Evolutionary conservation across 192 early-diverging fungal genomes (phyloP), one percentile per base, ranked within the genome.

Genomic region (Lobulomyces angularis): DNA sequence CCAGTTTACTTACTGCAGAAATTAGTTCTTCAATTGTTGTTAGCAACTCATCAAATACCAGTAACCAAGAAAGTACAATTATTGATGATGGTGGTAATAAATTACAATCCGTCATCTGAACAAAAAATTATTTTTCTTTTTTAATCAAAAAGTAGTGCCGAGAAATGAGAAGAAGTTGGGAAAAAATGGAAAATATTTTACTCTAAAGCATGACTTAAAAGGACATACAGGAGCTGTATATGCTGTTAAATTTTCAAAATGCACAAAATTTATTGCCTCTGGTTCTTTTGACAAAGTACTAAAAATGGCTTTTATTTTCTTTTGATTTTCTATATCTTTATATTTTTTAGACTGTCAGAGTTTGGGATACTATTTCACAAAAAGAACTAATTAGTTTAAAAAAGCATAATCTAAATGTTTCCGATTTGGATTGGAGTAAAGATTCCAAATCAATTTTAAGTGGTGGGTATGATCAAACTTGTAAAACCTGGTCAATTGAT

Each of bases 271-370:
- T 26, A 60, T 96, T 3, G 87, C 82, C 3, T 86, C 90, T 4
- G 92, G 88, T 3, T 90, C 87, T 7, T 93, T 96, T 66, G 92
- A 96, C 64, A 84, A 86, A 58, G 83, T 87, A 5, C 77, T 96
- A 25, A 68, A 87, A 37, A 70, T n/a, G n/a, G n/a, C n/a, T n/a
- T n/a, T n/a, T n/a, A n/a, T n/a, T n/a, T n/a, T n/a, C n/a, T n/a
- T 96, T 25, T 96, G 89, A 88, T 89, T 93, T 51, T 61, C 71
- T 1, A 50, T 61, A 12, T 53, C 66, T 4, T 61, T 59, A 1
- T 32, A 18, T 17, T 3, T 20, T 21, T 8, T 55, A 58, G 51
- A 39, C 45, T 3, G 23, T 62, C 41, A 14, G 0, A 57, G 16
- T 30, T 47, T 9, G 8, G 33, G 27, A 17, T 38, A 18, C 35